Evolutionary conservation across 2,329 filamentous ascomycete species (phyloP), one percentile per base, ranked within the genome.

Genomic region (Lecanicillium sp.): DNA sequence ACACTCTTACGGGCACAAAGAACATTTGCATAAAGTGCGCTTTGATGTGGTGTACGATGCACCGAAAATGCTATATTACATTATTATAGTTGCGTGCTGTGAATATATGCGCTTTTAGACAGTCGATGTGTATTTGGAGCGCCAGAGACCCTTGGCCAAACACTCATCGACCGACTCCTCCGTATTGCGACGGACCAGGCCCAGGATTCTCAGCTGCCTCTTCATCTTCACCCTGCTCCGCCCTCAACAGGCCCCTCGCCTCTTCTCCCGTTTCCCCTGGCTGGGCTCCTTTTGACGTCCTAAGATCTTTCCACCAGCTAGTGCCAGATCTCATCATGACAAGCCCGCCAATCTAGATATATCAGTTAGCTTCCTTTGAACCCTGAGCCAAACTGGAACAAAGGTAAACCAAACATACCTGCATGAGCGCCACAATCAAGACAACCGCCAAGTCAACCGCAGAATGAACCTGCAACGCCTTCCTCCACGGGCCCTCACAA

Each of bases 401-500:
- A n/a, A n/a, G n/a, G n/a, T n/a, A n/a, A n/a, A n/a, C n/a, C 14
- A 7, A n/a, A 46, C 60, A 38, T 48, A 78, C 76, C 67, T 81
- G 75, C 40, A 80, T 60, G 5, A 75, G 33, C 5, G 71, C 75
- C 5, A 76, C 68, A 0, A 61, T 55, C 0, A 77, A 31, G 1
- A 71, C 70, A 18, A 80, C 67, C 29, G 60, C 64, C 35, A 84
- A 64, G 29, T 79, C 63, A 15, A 78, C 50, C 0, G 73, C 71
- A 0, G 75, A 70, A 19, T 68, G 67, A 5, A 58, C 62, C 51
- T 70, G 67, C 55, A 80, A 65, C 31, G 70, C 64, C 18, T 54
- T 58, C n/a, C 63, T 68, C 80, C 80, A 85, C 0, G 67, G 64
- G 1, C 41, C 65, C 9, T 68, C 52, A 40, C 81, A 85, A 0